phyloP scores from a whole-genome alignment of 2,329 filamentous ascomycete genomes.

The Lecanosticta acicola region DNA sequence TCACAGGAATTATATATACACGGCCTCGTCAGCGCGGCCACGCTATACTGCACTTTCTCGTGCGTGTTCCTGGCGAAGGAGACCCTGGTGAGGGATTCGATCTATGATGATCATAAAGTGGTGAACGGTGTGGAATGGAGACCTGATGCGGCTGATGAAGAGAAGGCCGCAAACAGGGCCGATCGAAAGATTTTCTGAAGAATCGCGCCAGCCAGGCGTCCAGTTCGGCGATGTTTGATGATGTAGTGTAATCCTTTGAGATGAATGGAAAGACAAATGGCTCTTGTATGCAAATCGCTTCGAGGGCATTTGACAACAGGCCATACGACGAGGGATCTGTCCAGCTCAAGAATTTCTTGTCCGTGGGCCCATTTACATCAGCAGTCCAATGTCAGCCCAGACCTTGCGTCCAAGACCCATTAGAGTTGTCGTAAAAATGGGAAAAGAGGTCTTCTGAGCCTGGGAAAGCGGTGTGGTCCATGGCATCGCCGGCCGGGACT shows the following conservation, averaged over 20 bases:
- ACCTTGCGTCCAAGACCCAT: conserved; percentile 4
- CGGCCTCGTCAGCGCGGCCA: conserved; percentile 52
- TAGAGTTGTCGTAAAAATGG: conserved; percentile 1
- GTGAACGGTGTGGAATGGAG: conserved; percentile 20
- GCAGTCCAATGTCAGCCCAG: conserved; percentile 1
- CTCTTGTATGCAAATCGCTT: too few relatives aligned
- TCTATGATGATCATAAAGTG: conserved; percentile 19
- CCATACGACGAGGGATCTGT: too few relatives aligned
- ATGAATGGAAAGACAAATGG: not conserved
- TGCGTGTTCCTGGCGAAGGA: conserved; percentile 46
- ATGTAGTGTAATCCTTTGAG: not conserved
- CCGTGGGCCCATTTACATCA: too few relatives aligned
- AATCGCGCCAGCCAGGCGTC: conserved; percentile 3
- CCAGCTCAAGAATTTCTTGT: too few relatives aligned
- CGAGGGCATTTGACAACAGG: too few relatives aligned
- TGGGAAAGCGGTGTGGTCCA: conserved; percentile 7
- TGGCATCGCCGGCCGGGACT: not conserved
- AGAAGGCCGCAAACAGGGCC: conserved; percentile 7
- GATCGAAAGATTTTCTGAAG: conserved; percentile 11
- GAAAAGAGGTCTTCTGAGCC: conserved; percentile 13
- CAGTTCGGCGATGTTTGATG: conserved; percentile 9
- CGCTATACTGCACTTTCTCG: conserved; percentile 52
- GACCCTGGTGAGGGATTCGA: conserved; percentile 39
- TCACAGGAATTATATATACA: conserved; percentile 62
- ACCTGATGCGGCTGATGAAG: conserved; percentile 1